These are phyloP conservation scores for Golubevia pallescens DNA, from an alignment of 1,284 basidiomycete genomes.

Conservation along the genomic window DNA sequence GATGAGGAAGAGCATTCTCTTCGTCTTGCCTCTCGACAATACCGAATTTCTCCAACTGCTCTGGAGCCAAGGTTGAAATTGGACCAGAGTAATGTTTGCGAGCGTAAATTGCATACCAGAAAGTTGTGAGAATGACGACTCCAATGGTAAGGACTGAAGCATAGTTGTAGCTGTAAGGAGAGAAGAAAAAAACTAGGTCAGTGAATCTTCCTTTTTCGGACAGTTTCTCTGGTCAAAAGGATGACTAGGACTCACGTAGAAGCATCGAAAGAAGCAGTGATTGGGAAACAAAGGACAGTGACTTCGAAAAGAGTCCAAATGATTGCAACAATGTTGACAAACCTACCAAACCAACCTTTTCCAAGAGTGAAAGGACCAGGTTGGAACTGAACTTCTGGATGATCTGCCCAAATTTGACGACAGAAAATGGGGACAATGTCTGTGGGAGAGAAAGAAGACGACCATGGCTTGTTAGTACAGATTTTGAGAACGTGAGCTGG, in stretches of 20 bases:
- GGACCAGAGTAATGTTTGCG: slow-evolving; percentile 67
- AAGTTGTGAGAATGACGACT: slow-evolving; percentile 63
- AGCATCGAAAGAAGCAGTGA: slow-evolving; percentile 44
- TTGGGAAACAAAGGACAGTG: slow-evolving; percentile 29
- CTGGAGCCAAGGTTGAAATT: slow-evolving; percentile 37
- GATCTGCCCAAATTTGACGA: slow-evolving; percentile 75
- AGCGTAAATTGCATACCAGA: slow-evolving; percentile 67
- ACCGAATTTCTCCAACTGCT: slow-evolving; percentile 46
- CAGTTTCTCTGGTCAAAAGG: not conserved
- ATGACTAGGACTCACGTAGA: slow-evolving; percentile 23
- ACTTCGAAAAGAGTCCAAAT: slow-evolving; percentile 66
- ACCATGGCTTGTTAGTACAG: no score
- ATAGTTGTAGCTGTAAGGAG: slow-evolving; percentile 32
- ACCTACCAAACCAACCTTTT: slow-evolving; percentile 72
- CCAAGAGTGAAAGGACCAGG: slow-evolving; percentile 90
- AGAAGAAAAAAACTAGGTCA: not conserved
- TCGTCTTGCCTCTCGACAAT: slow-evolving; percentile 30
- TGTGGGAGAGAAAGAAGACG: no score
- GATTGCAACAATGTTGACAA: slow-evolving; percentile 76
- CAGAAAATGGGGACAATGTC: slow-evolving; percentile 64
- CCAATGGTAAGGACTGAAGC: slow-evolving; percentile 64
- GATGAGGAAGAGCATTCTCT: slow-evolving; percentile 11
- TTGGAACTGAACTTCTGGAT: slow-evolving; percentile 81
- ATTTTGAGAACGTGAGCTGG: no score
- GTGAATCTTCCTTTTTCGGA: not conserved